These are phyloP conservation scores for Cercophora newfieldiana DNA, from an alignment of 495 filamentous ascomycete species.

Conservation along the genomic window DNA sequence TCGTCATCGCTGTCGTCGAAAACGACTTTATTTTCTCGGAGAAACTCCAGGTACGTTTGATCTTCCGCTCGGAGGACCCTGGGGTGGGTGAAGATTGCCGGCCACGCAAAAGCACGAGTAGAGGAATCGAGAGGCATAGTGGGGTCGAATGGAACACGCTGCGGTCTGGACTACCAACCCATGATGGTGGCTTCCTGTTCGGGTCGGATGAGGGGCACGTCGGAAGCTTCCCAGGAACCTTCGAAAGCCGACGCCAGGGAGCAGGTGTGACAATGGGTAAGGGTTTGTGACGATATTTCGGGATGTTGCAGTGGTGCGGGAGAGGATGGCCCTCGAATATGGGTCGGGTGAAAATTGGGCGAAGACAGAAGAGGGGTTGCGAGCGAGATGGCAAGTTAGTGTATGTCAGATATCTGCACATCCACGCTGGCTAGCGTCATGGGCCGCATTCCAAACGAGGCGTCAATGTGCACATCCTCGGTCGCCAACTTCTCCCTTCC, in stretches of 20 bases:
- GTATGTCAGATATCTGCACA: background rate
- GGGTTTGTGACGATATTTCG: background rate
- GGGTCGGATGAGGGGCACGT: background rate
- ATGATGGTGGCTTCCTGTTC: background rate
- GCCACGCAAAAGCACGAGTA: background rate
- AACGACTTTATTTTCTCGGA: background rate
- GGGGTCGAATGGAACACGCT: background rate
- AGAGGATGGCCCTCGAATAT: background rate
- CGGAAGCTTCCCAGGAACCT: background rate
- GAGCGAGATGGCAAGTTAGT: background rate
- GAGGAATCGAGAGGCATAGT: background rate
- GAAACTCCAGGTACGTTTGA: background rate
- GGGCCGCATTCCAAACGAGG: background rate
- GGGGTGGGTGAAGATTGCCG: background rate
- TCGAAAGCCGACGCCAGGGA: no score
- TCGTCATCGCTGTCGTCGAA: background rate
- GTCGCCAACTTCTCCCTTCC: background rate
- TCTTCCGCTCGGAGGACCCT: background rate
- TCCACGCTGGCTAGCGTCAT: background rate
- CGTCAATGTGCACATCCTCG: background rate
- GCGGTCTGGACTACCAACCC: background rate
- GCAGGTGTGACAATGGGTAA: background rate
- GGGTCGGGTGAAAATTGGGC: background rate
- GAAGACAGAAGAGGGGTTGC: background rate
- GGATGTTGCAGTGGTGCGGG: background rate